These are phyloP conservation scores for Yarrowia sp. DNA, from an alignment of 805 yeast species.

Conservation along the genomic window DNA sequence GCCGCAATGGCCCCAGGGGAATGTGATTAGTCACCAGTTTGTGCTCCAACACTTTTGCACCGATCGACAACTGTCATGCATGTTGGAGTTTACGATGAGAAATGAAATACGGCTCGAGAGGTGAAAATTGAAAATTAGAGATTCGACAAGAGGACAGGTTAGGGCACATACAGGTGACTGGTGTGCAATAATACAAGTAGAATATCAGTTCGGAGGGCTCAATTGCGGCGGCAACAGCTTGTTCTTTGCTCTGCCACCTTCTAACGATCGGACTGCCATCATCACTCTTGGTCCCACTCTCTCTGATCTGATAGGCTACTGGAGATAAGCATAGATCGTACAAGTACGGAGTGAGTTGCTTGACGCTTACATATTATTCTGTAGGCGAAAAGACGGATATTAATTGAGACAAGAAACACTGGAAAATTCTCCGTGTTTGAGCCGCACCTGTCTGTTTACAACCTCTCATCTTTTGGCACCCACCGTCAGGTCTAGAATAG, in stretches of 20 bases:
- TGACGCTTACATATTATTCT: neutral
- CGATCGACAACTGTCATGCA: no score
- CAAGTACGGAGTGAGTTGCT: neutral
- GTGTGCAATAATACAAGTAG: no score
- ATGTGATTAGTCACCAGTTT: no score
- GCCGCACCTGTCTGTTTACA: no score
- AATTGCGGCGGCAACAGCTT: no score
- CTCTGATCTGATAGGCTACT: conserved; percentile 6
- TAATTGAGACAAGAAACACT: neutral
- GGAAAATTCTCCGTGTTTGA: no score
- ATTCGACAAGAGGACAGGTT: no score
- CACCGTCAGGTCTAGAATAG: conserved; percentile 6
- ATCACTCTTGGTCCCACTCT: neutral
- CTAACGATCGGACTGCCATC: no score
- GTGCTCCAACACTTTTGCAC: no score
- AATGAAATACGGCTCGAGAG: neutral
- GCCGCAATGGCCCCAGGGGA: neutral
- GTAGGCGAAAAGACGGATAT: neutral
- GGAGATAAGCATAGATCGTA: neutral
- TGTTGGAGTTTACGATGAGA: neutral
- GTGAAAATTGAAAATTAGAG: neutral
- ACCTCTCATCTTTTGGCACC: neutral
- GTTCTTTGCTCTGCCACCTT: no score
- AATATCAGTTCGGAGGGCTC: no score
- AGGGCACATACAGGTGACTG: no score